Evolutionary conservation across 208 protist genomes (phyloP), one percentile per base, ranked within the genome.

Genomic region (Leishmania major): DNA sequence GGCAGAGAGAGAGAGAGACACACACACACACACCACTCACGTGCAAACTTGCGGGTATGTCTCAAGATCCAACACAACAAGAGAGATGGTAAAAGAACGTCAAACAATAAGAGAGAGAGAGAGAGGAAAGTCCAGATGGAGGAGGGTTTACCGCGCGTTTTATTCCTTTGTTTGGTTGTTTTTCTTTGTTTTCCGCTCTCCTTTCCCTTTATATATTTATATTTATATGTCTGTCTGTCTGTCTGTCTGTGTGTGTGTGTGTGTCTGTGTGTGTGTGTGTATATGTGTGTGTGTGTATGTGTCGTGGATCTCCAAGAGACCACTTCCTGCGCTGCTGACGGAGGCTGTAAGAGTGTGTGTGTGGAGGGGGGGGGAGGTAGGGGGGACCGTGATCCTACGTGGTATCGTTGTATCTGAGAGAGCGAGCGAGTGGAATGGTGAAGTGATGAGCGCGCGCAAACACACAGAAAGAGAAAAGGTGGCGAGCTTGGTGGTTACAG

Each of bases 341-440:
- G 57, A 62, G 57, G 57, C 57, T 15, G 25, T 59, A 17, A 59
- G 45, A 47, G 51, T 2, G 51, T 55, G 51, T 55, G 51, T 0
- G 51, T n/a, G 51, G 0, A 4, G 4, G 1, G 10, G 1, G 51
- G 1, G 15, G 10, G 0, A 28, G 7, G 28, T 0, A 1, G 31
- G 31, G 62, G 62, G 31, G 31, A 37, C 62, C 4, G 62, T 37
- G 62, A 37, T 67, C 31, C 13, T 3, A 37, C 8, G 28, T 67
- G 13, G 31, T 40, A 31, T 40, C 62, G 62, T 22, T 0, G 62
- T 67, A 8, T 37, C 62, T 11, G 31, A 67, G 62, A 22, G 40
- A 11, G 28, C 37, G 69, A 51, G 69, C 35, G 22, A 51, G 7
- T 31, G 69, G 13, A 17, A 49, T 19, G 62, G 62, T 67, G 31